Conservation (phyloP, 2,329 filamentous ascomycete genomes). For the Microcera coccophila region DNA sequence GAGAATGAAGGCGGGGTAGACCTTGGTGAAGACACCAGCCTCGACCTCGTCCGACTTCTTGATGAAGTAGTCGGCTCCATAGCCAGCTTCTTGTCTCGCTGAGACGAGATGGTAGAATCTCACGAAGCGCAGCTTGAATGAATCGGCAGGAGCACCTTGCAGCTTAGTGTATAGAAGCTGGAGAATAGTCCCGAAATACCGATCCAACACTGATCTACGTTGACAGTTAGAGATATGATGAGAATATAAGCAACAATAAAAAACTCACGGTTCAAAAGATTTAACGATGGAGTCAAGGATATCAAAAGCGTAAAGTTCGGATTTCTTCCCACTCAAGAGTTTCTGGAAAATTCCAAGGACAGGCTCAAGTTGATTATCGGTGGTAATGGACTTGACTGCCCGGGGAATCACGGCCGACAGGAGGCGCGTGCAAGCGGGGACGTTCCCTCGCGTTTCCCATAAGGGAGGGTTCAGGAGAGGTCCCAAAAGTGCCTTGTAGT, state of each 20-base stretch:
- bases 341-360: conserved; percentile 96
- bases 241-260: background rate
- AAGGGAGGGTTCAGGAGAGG: conserved; percentile 76
- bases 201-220: conserved; percentile 59
- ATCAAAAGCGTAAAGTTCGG: conserved; percentile 84
- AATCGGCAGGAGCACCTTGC: conserved; percentile 66
- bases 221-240: conserved; percentile 19
- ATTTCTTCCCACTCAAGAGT: conserved; percentile 74
- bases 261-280: conserved; percentile 65
- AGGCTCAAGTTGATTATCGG: conserved; percentile 77
- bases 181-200: conserved; percentile 76
- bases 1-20: conserved; percentile 85
- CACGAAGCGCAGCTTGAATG: conserved; percentile 80
- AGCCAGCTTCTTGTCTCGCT: conserved; percentile 70
- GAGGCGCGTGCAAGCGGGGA: conserved; percentile 83
- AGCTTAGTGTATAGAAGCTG: conserved; percentile 76
- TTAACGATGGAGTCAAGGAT: conserved; percentile 77
- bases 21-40: conserved; percentile 70
- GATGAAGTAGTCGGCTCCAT: conserved; percentile 91
- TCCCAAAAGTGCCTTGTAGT: conserved; percentile 74
- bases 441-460: conserved; percentile 91
- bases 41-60: conserved; percentile 78
- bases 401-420: conserved; percentile 80
- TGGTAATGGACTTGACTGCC: conserved; percentile 66
- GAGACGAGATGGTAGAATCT: conserved; percentile 93